phyloP scores from a whole-genome alignment of 768 basidiomycete genomes.

The Naematelia aurantialba region DNA sequence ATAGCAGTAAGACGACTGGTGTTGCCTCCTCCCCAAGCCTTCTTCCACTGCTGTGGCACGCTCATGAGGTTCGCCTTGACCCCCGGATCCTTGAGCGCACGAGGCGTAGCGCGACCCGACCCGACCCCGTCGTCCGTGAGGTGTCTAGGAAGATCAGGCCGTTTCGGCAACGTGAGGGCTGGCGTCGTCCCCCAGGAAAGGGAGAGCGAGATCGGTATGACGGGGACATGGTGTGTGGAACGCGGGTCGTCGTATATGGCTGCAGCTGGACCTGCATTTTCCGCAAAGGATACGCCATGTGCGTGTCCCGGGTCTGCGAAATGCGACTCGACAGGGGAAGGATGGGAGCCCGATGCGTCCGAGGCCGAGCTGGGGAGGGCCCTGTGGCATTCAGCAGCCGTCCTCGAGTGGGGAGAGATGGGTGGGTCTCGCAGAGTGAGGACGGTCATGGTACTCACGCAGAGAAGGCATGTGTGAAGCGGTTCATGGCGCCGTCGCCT shows the following conservation, averaged over 20 bases:
- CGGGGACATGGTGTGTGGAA: slow-evolving; percentile 2
- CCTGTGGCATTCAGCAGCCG: slow-evolving; percentile 1
- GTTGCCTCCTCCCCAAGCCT: slow-evolving; percentile 22
- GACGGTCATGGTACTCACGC: slow-evolving; percentile 13
- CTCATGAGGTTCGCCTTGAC: slow-evolving; percentile 26
- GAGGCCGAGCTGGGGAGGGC: slow-evolving; percentile 16
- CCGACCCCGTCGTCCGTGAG: slow-evolving; percentile 2
- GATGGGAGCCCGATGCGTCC: slow-evolving; percentile 11
- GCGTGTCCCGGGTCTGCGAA: not conserved
- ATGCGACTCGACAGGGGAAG: slow-evolving; percentile 9
- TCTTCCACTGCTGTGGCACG: slow-evolving; percentile 1
- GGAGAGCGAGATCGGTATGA: slow-evolving; percentile 13
- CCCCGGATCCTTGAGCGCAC: slow-evolving; percentile 14
- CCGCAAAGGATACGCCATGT: too few species aligned
- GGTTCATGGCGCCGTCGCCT: slow-evolving; percentile 19
- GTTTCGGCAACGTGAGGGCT: not conserved
- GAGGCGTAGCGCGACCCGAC: not conserved
- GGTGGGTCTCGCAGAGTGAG: not conserved
- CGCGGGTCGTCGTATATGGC: slow-evolving; percentile 10
- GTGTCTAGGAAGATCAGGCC: slow-evolving; percentile 2
- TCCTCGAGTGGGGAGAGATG: not conserved
- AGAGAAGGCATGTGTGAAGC: slow-evolving; percentile 29
- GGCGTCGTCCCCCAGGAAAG: not conserved
- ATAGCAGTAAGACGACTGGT: slow-evolving; percentile 28
- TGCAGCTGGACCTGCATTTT: not conserved